Conservation (phyloP, 306 rosid species). For the Sechiopsis laciniata region DNA sequence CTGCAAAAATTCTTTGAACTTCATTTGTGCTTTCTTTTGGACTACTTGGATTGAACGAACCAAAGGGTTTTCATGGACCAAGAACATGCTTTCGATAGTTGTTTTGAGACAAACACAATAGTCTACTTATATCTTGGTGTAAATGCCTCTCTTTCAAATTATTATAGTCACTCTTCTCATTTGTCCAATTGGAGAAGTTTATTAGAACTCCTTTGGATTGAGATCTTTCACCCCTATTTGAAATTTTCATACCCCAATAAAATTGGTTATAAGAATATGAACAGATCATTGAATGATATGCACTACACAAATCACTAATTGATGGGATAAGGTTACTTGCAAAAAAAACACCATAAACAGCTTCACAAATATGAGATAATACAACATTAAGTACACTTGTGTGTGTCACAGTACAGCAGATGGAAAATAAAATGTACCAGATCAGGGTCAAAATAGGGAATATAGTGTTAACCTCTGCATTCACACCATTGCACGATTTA, state of each 20-base stretch:
- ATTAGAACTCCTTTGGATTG: neutral
- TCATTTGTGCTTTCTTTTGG: too few species aligned
- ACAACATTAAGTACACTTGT: neutral
- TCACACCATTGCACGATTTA: conserved; percentile 42
- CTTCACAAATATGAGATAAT: neutral
- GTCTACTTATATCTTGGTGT: neutral
- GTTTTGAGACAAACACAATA: neutral
- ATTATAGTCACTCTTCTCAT: neutral
- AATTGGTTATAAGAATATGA: neutral
- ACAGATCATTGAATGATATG: neutral
- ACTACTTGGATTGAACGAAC: neutral
- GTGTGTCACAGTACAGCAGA: neutral
- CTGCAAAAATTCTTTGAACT: too few species aligned
- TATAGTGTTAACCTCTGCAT: conserved; percentile 48
- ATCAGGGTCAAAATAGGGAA: neutral
- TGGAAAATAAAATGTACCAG: neutral
- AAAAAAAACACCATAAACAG: neutral
- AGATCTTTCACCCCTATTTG: neutral
- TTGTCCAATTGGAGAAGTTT: neutral
- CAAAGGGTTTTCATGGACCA: neutral
- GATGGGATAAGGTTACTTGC: neutral
- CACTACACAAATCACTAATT: neutral
- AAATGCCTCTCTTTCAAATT: neutral
- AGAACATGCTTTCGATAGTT: neutral
- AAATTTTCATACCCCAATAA: neutral